A percentile compares a stretch with the other conserved stretches of the same genome.
Conservation (phyloP, 257 asterid genomes). For the Nicotiana noctiflora region DNA sequence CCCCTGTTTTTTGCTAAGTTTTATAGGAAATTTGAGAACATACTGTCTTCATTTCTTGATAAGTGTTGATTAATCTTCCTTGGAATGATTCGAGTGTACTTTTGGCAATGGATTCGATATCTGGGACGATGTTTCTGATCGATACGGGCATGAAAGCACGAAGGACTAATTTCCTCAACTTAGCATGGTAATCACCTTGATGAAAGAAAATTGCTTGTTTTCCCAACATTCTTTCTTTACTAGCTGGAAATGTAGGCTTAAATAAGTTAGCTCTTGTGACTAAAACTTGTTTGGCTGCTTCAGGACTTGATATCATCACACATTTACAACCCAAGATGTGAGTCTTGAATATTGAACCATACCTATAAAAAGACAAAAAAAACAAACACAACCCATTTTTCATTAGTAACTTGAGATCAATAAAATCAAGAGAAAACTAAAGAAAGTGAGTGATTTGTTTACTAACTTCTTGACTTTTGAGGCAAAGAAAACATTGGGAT, state of each 20-base stretch:
- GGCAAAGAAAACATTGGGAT: conserved; percentile 36
- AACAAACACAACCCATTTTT: not conserved
- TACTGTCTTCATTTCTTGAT: conserved; percentile 41
- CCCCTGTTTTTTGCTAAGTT: not conserved
- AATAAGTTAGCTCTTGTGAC: conserved; percentile 32
- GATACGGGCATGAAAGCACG: conserved; percentile 31
- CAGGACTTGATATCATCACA: conserved; percentile 41
- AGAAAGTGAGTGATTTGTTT: not conserved
- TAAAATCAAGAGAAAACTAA: not conserved
- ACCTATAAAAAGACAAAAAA: conserved; percentile 3
- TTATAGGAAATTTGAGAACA: not conserved
- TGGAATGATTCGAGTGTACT: conserved; percentile 19
- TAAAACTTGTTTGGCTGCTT: conserved; percentile 31
- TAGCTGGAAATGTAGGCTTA: conserved; percentile 42
- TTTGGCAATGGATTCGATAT: conserved; percentile 19
- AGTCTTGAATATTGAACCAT: conserved; percentile 42
- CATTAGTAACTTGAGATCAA: not conserved
- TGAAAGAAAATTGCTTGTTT: conserved; percentile 43
- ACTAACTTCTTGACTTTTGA: conserved; percentile 31
- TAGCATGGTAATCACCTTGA: conserved; percentile 32
- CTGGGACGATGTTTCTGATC: conserved; percentile 19
- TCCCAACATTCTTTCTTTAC: conserved; percentile 40
- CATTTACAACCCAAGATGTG: conserved; percentile 38
- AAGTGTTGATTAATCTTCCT: conserved; percentile 27
- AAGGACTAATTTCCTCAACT: conserved; percentile 32